Base-by-base conservation (phyloP, 192 early-diverging fungal species). In the Funneliformis mosseae region DNA sequence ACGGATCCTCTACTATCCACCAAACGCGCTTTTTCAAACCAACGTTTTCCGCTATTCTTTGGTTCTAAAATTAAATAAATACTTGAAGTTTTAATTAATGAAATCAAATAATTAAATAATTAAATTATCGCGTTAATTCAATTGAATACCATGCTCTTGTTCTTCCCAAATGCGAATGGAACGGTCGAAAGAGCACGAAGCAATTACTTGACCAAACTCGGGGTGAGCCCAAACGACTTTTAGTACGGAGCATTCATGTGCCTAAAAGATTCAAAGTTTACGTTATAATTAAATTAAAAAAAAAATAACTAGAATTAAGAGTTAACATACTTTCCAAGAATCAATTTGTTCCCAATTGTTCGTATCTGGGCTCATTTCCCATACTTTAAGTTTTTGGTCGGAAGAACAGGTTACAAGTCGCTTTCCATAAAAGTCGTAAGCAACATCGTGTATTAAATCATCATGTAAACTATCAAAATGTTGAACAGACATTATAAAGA, bases 151-250 rank as follows among this genome's bases (percentile, higher is more conserved):
- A 84, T 88, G 85, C 66, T 93, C 91, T 71, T 86, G 90, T 85
- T 99, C 96, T 80, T 97, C 95, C 96, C 96, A 99, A 42, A 99
- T 93, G 80, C 90, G 90, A 18, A 97, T 93, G 11, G 91, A 93
- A 60, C 96, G 89, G 84, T 99, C 97, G 81, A 97, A 95, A 61
- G 96, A 96, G 77, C 96, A 97, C 16, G 92, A 92, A 2, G 96
- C 96, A 61, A 99, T 85, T 9, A 98, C 87, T 80, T 95, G 93
- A 5, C 96, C 96, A 86, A 93, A 98, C 83, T 98, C 97, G n/a
- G 97, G 96, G 87, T 97, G 95, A n/a, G 95, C 94, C 95, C 95
- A 99, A 66, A 90, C 87, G n/a, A 95, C 91, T 81, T 92, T 93
- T 16, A 96, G 82, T 25, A 98, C 90, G 3, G 93, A 94, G 74